These are phyloP conservation scores for Amaranthus cruentus DNA, from an alignment of 148 eudicot genomes.

Conservation along the genomic window DNA sequence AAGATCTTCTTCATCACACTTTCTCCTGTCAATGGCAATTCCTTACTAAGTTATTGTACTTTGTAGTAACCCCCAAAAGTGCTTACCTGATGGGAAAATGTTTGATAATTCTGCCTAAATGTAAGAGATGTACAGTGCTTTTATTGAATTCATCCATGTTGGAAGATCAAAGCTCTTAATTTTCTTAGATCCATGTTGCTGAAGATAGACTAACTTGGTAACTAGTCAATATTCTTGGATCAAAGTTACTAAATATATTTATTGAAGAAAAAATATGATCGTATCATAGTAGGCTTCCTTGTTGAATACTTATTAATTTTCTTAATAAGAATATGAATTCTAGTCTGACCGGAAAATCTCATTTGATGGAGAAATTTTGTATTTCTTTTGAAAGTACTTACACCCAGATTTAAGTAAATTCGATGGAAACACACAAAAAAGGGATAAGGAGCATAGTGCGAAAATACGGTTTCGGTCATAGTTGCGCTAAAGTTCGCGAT, in stretches of 20 bases:
- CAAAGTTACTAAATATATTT: background rate
- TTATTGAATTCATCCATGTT: background rate
- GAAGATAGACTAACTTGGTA: background rate
- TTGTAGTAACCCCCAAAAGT: background rate
- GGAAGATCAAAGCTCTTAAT: background rate
- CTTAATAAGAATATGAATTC: background rate
- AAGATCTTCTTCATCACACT: too few relatives aligned
- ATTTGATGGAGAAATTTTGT: background rate
- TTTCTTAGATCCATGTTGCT: background rate
- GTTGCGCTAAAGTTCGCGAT: too few relatives aligned
- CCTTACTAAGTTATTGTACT: background rate
- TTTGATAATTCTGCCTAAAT: background rate
- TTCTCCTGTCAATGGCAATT: too few relatives aligned
- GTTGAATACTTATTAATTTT: background rate
- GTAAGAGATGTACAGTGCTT: background rate
- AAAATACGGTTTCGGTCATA: too few relatives aligned
- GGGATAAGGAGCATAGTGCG: too few relatives aligned
- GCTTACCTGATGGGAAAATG: background rate
- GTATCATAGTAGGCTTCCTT: background rate
- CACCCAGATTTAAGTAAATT: background rate
- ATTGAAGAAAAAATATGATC: background rate
- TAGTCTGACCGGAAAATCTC: background rate
- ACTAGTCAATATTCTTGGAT: background rate
- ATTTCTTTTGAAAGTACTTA: background rate
- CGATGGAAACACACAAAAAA: background rate